Percentiles rank a stretch among this genome's conserved stretches.
These are phyloP conservation scores for Helotiales sp. DNA, from an alignment of 2,329 filamentous ascomycete species.

Conservation along the genomic window DNA sequence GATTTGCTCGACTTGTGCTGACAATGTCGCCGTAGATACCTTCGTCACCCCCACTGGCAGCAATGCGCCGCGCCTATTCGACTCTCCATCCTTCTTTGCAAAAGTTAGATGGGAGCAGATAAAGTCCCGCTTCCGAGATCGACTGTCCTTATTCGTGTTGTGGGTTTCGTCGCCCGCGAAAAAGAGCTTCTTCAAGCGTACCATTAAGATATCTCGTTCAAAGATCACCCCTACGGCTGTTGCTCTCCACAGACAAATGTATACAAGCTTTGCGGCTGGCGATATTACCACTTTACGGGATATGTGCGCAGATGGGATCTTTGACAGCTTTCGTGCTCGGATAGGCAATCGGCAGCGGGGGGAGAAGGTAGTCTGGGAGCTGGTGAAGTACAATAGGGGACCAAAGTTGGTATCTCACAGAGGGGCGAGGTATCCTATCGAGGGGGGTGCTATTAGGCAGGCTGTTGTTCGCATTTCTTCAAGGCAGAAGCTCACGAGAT, in stretches of 20 bases:
- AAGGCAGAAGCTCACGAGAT: slow-evolving; percentile 57
- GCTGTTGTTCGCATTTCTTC: slow-evolving; percentile 65
- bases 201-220: slow-evolving; percentile 50
- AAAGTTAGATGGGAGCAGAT: slow-evolving; percentile 40
- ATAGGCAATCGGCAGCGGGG: slow-evolving; percentile 56
- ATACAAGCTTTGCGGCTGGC: slow-evolving; percentile 63
- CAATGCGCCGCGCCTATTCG: slow-evolving; percentile 41
- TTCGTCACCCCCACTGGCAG: slow-evolving; percentile 44
- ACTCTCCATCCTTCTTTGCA: slow-evolving; percentile 32
- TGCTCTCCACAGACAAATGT: slow-evolving; percentile 64
- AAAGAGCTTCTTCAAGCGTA: slow-evolving; percentile 28
- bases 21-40: slow-evolving; percentile 41
- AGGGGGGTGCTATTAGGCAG: slow-evolving; percentile 55
- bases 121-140: slow-evolving; percentile 35
- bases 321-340: slow-evolving; percentile 55
- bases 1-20: neutral
- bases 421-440: slow-evolving; percentile 52
- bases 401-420: slow-evolving; percentile 55
- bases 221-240: slow-evolving; percentile 58
- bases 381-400: slow-evolving; percentile 54
- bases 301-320: slow-evolving; percentile 60
- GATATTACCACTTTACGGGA: slow-evolving; percentile 56
- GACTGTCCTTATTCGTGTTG: slow-evolving; percentile 28
- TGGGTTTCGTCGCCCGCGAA: slow-evolving; percentile 29
- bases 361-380: slow-evolving; percentile 57